Percentiles rank a stretch among this genome's conserved stretches.
These are phyloP conservation scores for Phaeotremella fagi DNA, from an alignment of 768 basidiomycete genomes.

Conservation along the genomic window DNA sequence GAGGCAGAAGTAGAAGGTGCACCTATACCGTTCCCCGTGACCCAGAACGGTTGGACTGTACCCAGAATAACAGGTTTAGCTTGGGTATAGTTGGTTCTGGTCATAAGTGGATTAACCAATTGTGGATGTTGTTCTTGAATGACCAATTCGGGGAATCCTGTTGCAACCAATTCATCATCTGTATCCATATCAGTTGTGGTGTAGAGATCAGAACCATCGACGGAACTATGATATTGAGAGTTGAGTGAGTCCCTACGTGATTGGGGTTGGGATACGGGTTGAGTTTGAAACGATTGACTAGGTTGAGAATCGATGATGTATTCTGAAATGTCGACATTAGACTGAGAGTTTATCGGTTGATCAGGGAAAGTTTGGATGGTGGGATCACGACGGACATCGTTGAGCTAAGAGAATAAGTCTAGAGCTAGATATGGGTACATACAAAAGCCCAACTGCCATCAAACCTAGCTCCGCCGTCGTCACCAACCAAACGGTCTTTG, in stretches of 20 bases:
- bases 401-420: neutral
- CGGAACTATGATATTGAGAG: neutral
- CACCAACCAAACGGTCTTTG: neutral
- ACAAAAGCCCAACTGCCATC: neutral
- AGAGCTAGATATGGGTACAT: neutral
- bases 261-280: neutral
- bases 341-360: neutral
- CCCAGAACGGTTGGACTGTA: neutral
- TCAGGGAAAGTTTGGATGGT: neutral
- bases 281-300: neutral
- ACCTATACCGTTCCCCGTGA: no score
- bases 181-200: constrained; percentile 5
- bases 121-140: no score
- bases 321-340: neutral
- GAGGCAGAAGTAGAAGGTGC: no score
- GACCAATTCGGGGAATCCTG: no score
- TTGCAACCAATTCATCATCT: no score
- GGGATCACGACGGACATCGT: neutral
- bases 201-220: constrained; percentile 6
- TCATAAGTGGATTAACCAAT: no score
- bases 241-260: neutral
- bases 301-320: neutral
- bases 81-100: constrained; percentile 2
- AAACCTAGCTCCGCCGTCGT: neutral
- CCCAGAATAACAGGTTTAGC: neutral